Base-by-base conservation (phyloP, 805 yeast genomes). In the Candida sonorensis region DNA sequence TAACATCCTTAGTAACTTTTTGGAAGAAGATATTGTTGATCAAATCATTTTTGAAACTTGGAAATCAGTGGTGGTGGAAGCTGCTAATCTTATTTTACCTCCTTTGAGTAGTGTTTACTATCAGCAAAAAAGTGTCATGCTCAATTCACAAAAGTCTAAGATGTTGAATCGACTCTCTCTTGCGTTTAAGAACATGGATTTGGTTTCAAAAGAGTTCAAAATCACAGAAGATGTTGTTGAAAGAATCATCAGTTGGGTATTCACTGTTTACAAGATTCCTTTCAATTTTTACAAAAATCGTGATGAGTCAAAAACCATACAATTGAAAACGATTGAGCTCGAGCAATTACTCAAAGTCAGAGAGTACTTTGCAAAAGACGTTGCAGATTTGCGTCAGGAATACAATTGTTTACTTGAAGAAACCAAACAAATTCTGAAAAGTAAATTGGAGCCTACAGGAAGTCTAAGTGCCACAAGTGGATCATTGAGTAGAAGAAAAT, bases 231-330 rank as follows among this genome's bases (percentile, higher is more conserved):
- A 34, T 14, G 41, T 40, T 14, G 17, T 42, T 19, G 46, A 45
- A 26, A 30, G 50, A 20, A 33, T 40, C 14, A 32, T 43, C n/a
- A 34, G 43, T 27, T 45, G 50, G 50, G 40, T 41, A 5, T 45
- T n/a, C n/a, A n/a, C n/a, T n/a, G 38, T 41, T 29, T 32, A 27
- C 3, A 19, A 25, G 9, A 29, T 43, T 4, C 27, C 41, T 26
- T 11, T 17, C 7, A 30, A 27, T 13, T 27, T 41, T 10, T 28
- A 31, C 15, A 26, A 31, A 11, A 17, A 27, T n/a, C n/a, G n/a
- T n/a, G n/a, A n/a, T n/a, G n/a, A n/a, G n/a, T n/a, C n/a, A n/a
- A n/a, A n/a, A n/a, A n/a, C n/a, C n/a, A n/a, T n/a, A n/a, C n/a
- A 26, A 17, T 28, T 42, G 17, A 19, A 27, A 11, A 40, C 33